Conservation (phyloP, 495 filamentous ascomycete species). For the Amphirosellinia nigrospora region DNA sequence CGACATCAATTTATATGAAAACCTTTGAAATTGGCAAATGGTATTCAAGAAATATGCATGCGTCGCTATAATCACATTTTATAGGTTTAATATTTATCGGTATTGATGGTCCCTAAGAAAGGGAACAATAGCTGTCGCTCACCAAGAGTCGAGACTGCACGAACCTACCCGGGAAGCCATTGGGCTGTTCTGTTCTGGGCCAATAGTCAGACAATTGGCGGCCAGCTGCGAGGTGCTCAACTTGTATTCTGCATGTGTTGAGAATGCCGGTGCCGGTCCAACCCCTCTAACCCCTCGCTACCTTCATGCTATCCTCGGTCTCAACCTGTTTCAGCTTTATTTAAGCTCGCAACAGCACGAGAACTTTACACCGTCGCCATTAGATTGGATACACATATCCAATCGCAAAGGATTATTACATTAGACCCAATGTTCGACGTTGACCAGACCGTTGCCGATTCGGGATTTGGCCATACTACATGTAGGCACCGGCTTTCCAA, state of each 20-base stretch:
- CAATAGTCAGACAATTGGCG: not conserved
- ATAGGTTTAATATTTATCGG: not conserved
- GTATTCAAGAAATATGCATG: not conserved
- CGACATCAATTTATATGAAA: not conserved
- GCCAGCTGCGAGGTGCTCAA: not conserved
- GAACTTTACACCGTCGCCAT: not conserved
- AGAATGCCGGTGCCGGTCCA: too few species aligned
- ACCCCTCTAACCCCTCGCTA: too few species aligned
- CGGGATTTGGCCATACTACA: not conserved
- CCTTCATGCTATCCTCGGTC: slow-evolving; percentile 6
- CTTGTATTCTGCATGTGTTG: not conserved
- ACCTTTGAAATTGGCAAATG: not conserved
- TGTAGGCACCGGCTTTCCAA: not conserved
- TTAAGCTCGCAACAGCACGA: not conserved
- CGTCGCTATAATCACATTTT: not conserved
- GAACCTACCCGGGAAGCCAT: not conserved
- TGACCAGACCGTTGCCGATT: not conserved
- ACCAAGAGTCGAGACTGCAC: not conserved
- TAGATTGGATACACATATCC: not conserved
- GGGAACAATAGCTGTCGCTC: not conserved
- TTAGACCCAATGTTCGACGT: not conserved
- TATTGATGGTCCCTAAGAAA: not conserved
- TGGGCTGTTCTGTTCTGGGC: not conserved
- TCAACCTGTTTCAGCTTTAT: not conserved
- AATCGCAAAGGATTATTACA: not conserved